Evolutionary conservation across 225 moss, liverwort and hornwort species (phyloP).

Genomic region (Polytrichum formosum): DNA sequence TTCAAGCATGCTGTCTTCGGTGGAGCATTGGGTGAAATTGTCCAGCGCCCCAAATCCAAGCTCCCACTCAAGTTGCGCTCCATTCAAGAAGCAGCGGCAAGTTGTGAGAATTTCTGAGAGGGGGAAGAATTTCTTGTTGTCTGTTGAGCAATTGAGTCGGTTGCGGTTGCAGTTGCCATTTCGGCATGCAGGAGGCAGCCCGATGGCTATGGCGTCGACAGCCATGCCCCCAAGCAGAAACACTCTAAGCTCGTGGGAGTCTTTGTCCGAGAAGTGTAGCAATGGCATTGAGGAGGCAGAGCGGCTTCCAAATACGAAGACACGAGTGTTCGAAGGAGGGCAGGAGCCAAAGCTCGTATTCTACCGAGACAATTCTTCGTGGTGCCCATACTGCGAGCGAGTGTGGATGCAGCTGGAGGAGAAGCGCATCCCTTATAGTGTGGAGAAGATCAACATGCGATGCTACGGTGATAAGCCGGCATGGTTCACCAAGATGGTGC

Average conservation of each 20-base stretch:
- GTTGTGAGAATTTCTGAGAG: too few relatives aligned
- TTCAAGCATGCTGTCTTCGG: too few relatives aligned
- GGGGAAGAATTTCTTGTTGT: too few relatives aligned
- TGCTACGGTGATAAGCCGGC: conserved; percentile 86
- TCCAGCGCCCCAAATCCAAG: too few relatives aligned
- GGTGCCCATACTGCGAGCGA: conserved; percentile 91
- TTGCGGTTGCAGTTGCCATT: too few relatives aligned
- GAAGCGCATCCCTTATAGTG: conserved; percentile 64
- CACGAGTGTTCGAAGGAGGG: conserved; percentile 48
- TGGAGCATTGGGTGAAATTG: too few relatives aligned
- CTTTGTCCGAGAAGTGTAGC: conserved; percentile 34
- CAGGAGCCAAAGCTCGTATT: conserved; percentile 58
- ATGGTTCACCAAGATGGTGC: conserved; percentile 79
- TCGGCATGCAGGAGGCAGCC: neutral
- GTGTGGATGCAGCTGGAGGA: conserved; percentile 96
- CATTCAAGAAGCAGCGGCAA: too few relatives aligned
- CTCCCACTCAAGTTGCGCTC: too few relatives aligned
- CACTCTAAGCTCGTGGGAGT: conserved; percentile 53
- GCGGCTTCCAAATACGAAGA: conserved; percentile 48
- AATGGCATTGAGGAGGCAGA: conserved; percentile 9
- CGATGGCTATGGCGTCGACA: conserved; percentile 20
- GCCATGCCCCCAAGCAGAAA: conserved; percentile 15
- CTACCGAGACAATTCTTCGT: conserved; percentile 76
- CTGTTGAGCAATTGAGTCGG: too few relatives aligned
- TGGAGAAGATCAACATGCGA: conserved; percentile 83